Evolutionary conservation across 2,329 filamentous ascomycete species (phyloP), one percentile per base, ranked within the genome.

Genomic region (Monascus ruber): DNA sequence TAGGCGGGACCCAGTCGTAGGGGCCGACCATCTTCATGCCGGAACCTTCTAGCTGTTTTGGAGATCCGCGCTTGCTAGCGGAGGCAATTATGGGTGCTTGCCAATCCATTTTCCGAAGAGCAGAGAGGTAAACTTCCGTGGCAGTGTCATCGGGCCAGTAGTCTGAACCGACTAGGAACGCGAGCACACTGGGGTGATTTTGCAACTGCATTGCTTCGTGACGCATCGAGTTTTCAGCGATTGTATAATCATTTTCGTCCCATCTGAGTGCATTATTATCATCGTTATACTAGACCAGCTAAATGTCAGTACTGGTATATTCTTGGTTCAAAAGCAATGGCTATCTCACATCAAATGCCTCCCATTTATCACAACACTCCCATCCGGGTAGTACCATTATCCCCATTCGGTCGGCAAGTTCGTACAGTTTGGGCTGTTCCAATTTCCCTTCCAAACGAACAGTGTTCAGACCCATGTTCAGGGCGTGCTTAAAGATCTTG

Each of bases 311-410:
- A 17, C 43, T 25, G 45, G 35, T 38, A 17, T 24, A n/a, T 24
- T n/a, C 10, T 24, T 37, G 25, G 33, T 6, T 33, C 31, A 33
- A 17, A 25, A 8, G n/a, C 6, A 11, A 6, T 34, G 33, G 6
- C 1, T 5, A 1, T 36, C 50, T 42, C 41, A 59, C 58, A 10
- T 50, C 54, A 76, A 76, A 81, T 0, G 70, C 72, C 49, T 81
- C 77, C 77, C 77, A 81, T 51, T 81, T 81, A 47, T 80, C 73
- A 52, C 77, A 81, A 54, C 77, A 81, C 43, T 80, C 76, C 76
- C 76, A 81, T 0, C 77, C 77, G 0, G 75, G 62, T 31, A 81
- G 60, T 0, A 81, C 55, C 74, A 81, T 78, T 29, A 81, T 49
- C 0, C 77, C 77, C 48, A 78, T 59, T 3, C 66, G 61, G 47